Evolutionary conservation across 768 basidiomycete species (phyloP).

Genomic region (Brasilioporus rufonigricans): DNA sequence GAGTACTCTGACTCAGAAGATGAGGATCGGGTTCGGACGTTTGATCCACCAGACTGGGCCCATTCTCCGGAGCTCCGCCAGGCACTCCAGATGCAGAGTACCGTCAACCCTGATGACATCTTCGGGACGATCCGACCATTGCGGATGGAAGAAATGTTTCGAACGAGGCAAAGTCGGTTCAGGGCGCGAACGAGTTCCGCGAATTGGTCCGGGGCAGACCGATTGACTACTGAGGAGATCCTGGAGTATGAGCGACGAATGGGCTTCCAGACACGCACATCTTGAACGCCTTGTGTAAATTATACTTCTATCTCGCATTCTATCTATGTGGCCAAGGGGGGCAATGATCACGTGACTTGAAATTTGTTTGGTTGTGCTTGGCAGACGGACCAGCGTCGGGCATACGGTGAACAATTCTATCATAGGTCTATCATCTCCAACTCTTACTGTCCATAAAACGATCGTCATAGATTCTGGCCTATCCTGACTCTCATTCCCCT

Average conservation of each 20-base stretch:
- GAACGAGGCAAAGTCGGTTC: constrained; percentile 73
- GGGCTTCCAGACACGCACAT: constrained; percentile 58
- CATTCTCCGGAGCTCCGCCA: constrained; percentile 84
- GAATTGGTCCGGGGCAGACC: constrained; percentile 94
- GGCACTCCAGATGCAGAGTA: constrained; percentile 78
- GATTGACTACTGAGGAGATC: constrained; percentile 81
- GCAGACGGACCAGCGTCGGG: constrained; percentile 7
- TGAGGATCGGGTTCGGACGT: constrained; percentile 72
- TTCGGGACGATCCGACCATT: constrained; percentile 88
- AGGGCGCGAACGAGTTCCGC: constrained; percentile 90
- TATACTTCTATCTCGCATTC: constrained; percentile 1
- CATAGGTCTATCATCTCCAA: constrained; percentile 26
- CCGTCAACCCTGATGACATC: constrained; percentile 86
- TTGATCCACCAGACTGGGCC: constrained; percentile 83
- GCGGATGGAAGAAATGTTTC: constrained; percentile 93
- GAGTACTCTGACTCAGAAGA: constrained; percentile 98
- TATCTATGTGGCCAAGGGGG: neutral
- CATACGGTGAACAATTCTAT: constrained; percentile 24
- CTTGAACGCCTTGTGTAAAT: constrained; percentile 14
- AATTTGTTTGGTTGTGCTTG: constrained; percentile 26
- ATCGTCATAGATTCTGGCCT: constrained; percentile 28
- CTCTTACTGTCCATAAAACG: constrained; percentile 32
- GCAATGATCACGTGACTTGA: constrained; percentile 14
- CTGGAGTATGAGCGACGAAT: constrained; percentile 85
- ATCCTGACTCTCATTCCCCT: constrained; percentile 31